Base-by-base conservation (phyloP, 805 yeast species). In the Maudiozyma bulderi region DNA sequence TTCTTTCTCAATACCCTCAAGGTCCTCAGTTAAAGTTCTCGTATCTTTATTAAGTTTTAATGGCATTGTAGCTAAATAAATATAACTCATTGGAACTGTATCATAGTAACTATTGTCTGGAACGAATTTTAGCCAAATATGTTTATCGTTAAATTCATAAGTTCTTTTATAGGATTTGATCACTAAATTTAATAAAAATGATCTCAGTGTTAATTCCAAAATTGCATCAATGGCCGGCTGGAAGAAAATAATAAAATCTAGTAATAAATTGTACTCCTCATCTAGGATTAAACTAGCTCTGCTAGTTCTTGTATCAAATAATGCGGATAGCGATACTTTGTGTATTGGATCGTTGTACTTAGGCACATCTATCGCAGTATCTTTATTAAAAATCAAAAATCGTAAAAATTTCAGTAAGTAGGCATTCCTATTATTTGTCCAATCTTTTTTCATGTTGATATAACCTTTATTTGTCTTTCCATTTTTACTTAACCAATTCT, bases 151-250 rank as follows among this genome's bases (percentile, higher is more conserved):
- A 20, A 50, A 44, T 31, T 49, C 52, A 38, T 46, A 47, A 6
- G 43, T 39, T 32, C 57, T 45, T 9, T 52, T 51, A 46, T 57
- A 54, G 9, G 39, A 26, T 10, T 39, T 15, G n/a, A 57, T 42
- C 26, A 48, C 47, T n/a, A 45, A 39, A 29, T 34, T 44, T 9
- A 57, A n/a, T 31, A 47, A 15, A 34, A 31, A 33, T 29, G 33
- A 38, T 43, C 49, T 13, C 32, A 33, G 26, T 15, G 44, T 8
- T 33, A 35, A 13, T 40, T 31, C 8, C 14, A 44, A 15, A 11
- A 47, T 5, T 3, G 39, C 15, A n/a, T 38, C 32, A 8, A 48
- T 40, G 5, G 15, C 20, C 29, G 47, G 49, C 33, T 40, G 43
- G 40, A 52, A 43, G 28, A 34, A 38, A 6, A 32, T 38, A 15